A percentile compares a stretch with the other conserved stretches of the same genome.
These are phyloP conservation scores for Groenewaldozyma sp. DNA, from an alignment of 1,139 yeast species.

Conservation along the genomic window DNA sequence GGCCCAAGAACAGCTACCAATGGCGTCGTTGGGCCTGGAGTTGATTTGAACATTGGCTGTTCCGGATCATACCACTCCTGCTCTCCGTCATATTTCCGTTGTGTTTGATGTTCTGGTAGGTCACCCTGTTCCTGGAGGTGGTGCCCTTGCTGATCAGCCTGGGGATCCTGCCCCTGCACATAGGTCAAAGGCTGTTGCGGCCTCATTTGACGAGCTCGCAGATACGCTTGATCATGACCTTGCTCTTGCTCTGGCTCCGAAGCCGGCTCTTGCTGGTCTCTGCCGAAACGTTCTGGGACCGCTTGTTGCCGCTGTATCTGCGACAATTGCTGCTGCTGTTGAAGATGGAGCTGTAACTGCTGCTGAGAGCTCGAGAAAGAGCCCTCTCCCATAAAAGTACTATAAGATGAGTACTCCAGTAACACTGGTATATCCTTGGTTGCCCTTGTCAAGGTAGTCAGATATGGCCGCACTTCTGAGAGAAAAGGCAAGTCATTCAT, in stretches of 20 bases:
- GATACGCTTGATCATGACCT: constrained; percentile 3
- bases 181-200: not conserved
- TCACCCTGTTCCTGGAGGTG: too few species aligned
- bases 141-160: too few species aligned
- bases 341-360: not conserved
- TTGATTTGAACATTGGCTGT: not conserved
- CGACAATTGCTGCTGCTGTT: not conserved
- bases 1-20: constrained; percentile 31
- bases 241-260: constrained; percentile 1
- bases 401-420: constrained; percentile 54
- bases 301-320: not conserved
- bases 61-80: too few species aligned
- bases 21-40: constrained; percentile 27
- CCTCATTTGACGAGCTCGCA: not conserved
- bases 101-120: too few species aligned
- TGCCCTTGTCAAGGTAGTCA: constrained; percentile 74
- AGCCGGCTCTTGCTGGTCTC: not conserved
- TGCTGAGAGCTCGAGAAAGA: not conserved
- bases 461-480: constrained; percentile 69
- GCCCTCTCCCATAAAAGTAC: constrained; percentile 17
- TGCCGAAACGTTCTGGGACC: constrained; percentile 1
- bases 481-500: constrained; percentile 71
- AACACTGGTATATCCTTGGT: constrained; percentile 85
- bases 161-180: not conserved
- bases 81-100: not conserved